Conservation (phyloP, 306 rosid species). For the Trifolium repens region DNA sequence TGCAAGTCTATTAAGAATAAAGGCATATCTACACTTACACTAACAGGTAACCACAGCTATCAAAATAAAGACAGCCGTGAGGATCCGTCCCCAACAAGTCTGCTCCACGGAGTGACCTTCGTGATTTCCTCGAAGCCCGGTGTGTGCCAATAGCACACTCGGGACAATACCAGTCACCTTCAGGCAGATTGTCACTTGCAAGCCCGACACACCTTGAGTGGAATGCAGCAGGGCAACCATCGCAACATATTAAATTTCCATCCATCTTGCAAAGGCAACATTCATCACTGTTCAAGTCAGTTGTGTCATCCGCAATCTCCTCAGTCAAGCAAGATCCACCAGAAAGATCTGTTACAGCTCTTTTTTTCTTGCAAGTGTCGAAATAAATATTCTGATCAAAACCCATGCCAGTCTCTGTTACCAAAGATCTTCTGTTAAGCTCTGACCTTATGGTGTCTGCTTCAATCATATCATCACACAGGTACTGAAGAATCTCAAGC, state of each 20-base stretch:
- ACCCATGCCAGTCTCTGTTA: conserved; percentile 62
- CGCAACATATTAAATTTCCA: conserved; percentile 96
- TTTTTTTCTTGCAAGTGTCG: conserved; percentile 71
- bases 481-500: conserved; percentile 79
- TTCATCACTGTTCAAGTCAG: conserved; percentile 93
- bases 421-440: conserved; percentile 84
- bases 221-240: conserved; percentile 99
- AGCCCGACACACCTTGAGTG: conserved; percentile 93
- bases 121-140: conserved; percentile 68
- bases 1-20: conserved; percentile 35
- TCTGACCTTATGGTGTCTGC: conserved; percentile 84
- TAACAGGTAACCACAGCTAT: conserved; percentile 82
- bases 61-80: conserved; percentile 79
- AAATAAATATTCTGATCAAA: conserved; percentile 68
- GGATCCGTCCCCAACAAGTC: conserved; percentile 82
- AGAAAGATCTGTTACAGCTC: conserved; percentile 55
- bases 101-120: conserved; percentile 87
- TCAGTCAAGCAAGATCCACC: conserved; percentile 61
- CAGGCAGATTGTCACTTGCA: conserved; percentile 74
- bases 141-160: conserved; percentile 79
- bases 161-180: conserved; percentile 99
- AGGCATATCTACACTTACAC: conserved; percentile 72
- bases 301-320: conserved; percentile 59
- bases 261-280: conserved; percentile 99
- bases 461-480: conserved; percentile 95